Evolutionary conservation across 148 eudicot genomes (phyloP), one percentile per base, ranked within the genome.

Genomic region (Silene uniflora): DNA sequence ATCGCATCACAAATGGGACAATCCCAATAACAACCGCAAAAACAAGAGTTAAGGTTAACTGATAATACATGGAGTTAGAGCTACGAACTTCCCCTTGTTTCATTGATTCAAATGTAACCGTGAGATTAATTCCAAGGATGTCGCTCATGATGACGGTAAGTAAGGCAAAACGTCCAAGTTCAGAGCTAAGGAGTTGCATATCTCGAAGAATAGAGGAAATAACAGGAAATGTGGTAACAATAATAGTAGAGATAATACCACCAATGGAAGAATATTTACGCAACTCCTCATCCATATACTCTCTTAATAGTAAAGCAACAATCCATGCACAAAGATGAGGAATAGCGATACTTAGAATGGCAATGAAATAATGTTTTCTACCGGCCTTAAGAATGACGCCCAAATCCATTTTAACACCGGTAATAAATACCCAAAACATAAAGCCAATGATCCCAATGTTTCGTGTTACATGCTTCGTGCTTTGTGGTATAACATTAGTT

Each of bases 321-420:
- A 18, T 16, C 47, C 69, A 42, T 0, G 77, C 81, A 0, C 73
- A 18, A 6, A 73, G 0, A 4, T 87, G 69, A 0, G 97, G 97
- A 12, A 84, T 44, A 2, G 76, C 0, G 11, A 91, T 71, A 5
- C 91, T 87, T 0, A 75, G 73, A 21, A 83, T 4, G 3, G 90
- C 92, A 10, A 87, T 82, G 18, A n/a, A 75, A 87, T 86, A 84
- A 6, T 88, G 92, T 47, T 88, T 95, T 71, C 68, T 95, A 0
- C 85, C 81, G 0, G 89, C 81, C 75, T 78, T 90, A 10, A 8
- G 32, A 0, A 89, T n/a, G 3, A 74, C 81, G 0, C 27, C 39
- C 6, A 95, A 32, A 75, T 95, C 98, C 90, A 85, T 92, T 72
- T 89, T 92, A 27, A 92, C 93, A 0, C 92, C 98, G 0, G 88